Evolutionary conservation across 2,329 filamentous ascomycete genomes (phyloP).

Genomic region (Alternaria alternata): DNA sequence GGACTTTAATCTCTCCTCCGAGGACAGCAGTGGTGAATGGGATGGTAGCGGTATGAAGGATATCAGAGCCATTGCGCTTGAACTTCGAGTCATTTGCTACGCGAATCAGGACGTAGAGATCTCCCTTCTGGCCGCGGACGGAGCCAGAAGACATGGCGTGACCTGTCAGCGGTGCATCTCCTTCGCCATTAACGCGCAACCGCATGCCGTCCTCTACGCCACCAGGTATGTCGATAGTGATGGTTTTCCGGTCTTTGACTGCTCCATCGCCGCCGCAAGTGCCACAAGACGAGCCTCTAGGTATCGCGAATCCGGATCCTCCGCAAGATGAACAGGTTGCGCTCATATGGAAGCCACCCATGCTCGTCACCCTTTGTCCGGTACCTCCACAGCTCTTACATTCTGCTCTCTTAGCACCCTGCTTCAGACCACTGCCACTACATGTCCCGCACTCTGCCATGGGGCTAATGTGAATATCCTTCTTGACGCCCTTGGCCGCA

Average conservation of each 20-base stretch:
- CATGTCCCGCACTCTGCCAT: conserved; percentile 84
- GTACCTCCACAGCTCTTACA: conserved; percentile 87
- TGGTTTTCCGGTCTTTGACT: conserved; percentile 79
- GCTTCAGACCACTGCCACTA: conserved; percentile 82
- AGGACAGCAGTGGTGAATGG: conserved; percentile 92
- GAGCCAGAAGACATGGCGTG: conserved; percentile 69
- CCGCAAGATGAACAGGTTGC: conserved; percentile 84
- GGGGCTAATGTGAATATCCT: conserved; percentile 87
- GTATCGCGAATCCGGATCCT: conserved; percentile 78
- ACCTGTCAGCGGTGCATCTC: conserved; percentile 84
- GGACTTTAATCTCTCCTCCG: conserved; percentile 87
- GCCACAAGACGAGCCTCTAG: conserved; percentile 80
- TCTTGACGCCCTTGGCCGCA: conserved; percentile 87
- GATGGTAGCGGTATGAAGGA: conserved; percentile 89
- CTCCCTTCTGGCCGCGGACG: conserved; percentile 73
- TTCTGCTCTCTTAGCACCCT: conserved; percentile 73
- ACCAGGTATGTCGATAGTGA: conserved; percentile 90
- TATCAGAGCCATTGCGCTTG: conserved; percentile 84
- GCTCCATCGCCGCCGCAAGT: conserved; percentile 85
- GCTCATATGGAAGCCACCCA: conserved; percentile 96
- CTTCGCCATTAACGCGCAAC: conserved; percentile 82
- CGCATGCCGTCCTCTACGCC: conserved; percentile 98
- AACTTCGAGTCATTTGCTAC: conserved; percentile 93
- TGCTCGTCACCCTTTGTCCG: conserved; percentile 84
- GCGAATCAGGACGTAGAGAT: conserved; percentile 89